These are phyloP conservation scores for Phytopythium delawarense DNA, from an alignment of 352 stramenopile species.

Conservation along the genomic window DNA sequence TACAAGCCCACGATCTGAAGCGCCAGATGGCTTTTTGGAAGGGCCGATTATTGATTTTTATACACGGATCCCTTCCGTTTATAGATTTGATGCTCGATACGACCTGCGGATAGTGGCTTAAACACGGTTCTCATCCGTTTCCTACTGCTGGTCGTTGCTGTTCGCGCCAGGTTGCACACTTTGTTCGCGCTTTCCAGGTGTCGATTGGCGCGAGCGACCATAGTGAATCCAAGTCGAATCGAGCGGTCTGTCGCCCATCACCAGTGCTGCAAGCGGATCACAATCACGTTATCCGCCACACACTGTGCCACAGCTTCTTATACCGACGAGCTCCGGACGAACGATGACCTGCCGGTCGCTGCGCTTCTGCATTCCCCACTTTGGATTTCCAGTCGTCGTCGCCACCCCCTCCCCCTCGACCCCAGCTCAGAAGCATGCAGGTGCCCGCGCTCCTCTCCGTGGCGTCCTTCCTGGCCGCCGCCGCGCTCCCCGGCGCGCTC, in stretches of 20 bases:
- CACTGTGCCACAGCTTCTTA: not conserved
- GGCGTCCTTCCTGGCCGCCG: constrained; percentile 12
- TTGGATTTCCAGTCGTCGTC: constrained; percentile 3
- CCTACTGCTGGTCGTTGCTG: not conserved
- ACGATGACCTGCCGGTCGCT: not conserved
- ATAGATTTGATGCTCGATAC: not conserved
- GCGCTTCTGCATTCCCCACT: not conserved
- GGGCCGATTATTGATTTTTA: not conserved
- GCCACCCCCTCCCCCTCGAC: not conserved
- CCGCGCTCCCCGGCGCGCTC: constrained; percentile 7
- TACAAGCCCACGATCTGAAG: not conserved
- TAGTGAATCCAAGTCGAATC: not conserved
- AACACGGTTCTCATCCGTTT: not conserved
- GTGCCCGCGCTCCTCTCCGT: constrained; percentile 17
- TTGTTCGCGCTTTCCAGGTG: not conserved
- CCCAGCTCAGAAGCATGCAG: constrained; percentile 2
- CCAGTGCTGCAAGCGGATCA: not conserved
- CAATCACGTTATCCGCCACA: not conserved
- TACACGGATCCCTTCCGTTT: not conserved
- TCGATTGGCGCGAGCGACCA: not conserved
- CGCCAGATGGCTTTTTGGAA: not conserved
- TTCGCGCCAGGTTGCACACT: not conserved
- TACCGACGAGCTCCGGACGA: not conserved
- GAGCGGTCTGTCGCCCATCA: not conserved
- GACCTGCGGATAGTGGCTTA: not conserved